Conservation (phyloP, 257 asterid genomes). For the Verbascum thapsus region DNA sequence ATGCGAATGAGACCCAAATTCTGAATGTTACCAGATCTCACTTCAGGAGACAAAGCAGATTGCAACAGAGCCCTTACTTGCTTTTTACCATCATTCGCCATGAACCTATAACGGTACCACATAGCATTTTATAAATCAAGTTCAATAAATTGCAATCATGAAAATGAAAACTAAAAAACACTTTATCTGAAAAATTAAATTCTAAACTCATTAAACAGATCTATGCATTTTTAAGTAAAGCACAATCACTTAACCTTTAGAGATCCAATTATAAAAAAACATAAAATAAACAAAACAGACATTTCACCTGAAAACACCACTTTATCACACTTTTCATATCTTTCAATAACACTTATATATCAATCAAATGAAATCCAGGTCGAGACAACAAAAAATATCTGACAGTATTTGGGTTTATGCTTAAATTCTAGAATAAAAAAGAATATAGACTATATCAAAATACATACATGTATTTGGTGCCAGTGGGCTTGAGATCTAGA, state of each 20-base stretch:
- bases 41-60: slow-evolving; percentile 66
- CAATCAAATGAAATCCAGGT: no score
- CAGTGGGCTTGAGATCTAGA: slow-evolving; percentile 69
- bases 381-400: no score
- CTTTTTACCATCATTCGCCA: slow-evolving; percentile 80
- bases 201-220: background rate
- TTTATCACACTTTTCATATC: no score
- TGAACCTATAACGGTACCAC: slow-evolving; percentile 54
- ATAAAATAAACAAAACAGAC: no score
- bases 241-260: no score
- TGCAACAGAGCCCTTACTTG: slow-evolving; percentile 64
- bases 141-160: background rate
- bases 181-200: no score
- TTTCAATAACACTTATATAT: no score
- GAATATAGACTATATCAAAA: background rate
- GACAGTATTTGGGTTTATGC: no score
- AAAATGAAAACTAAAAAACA: no score
- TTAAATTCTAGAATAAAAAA: no score
- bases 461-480: slow-evolving; percentile 57
- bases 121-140: background rate
- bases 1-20: slow-evolving; percentile 73
- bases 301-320: no score
- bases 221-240: background rate
- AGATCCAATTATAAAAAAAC: no score
- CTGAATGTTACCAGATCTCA: slow-evolving; percentile 72